A percentile compares a stretch with the other conserved stretches of the same genome.
These are phyloP conservation scores for Castanospermum australe DNA, from an alignment of 306 rosid genomes.

Conservation along the genomic window DNA sequence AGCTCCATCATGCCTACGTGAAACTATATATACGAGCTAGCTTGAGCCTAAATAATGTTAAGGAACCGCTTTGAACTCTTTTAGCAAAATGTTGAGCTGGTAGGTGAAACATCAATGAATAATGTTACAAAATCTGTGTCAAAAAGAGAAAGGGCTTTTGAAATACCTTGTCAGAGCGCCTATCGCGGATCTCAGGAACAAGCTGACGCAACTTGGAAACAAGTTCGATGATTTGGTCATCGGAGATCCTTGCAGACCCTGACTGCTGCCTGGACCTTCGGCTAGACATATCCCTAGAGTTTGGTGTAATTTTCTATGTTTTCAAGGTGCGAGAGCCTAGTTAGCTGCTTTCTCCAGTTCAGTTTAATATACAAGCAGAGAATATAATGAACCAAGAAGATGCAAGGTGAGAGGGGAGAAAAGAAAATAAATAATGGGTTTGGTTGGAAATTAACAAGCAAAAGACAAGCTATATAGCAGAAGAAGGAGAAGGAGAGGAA, in stretches of 20 bases:
- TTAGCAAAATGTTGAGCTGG: not conserved
- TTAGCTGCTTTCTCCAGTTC: not conserved
- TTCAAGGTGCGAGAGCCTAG: not conserved
- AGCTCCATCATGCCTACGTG: not conserved
- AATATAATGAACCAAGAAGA: not conserved
- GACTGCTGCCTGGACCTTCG: conserved; percentile 88
- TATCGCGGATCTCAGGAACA: conserved; percentile 89
- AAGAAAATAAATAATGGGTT: not conserved
- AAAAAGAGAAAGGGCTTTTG: not conserved
- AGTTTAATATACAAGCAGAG: conserved; percentile 13
- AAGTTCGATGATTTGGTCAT: conserved; percentile 96
- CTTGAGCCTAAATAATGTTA: not conserved
- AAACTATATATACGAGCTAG: not conserved
- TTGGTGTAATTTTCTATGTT: not conserved
- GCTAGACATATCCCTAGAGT: conserved; percentile 60
- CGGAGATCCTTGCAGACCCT: conserved; percentile 66
- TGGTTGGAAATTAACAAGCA: not conserved
- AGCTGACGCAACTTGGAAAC: conserved; percentile 94
- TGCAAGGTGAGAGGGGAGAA: not conserved
- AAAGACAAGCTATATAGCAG: not conserved
- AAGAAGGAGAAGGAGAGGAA: not conserved
- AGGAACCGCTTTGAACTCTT: not conserved
- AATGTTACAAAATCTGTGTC: not conserved
- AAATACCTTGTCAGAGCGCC: conserved; percentile 87
- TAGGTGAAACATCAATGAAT: not conserved